phyloP scores from a whole-genome alignment of 139 green algal species.

The Chlorella sp. region DNA sequence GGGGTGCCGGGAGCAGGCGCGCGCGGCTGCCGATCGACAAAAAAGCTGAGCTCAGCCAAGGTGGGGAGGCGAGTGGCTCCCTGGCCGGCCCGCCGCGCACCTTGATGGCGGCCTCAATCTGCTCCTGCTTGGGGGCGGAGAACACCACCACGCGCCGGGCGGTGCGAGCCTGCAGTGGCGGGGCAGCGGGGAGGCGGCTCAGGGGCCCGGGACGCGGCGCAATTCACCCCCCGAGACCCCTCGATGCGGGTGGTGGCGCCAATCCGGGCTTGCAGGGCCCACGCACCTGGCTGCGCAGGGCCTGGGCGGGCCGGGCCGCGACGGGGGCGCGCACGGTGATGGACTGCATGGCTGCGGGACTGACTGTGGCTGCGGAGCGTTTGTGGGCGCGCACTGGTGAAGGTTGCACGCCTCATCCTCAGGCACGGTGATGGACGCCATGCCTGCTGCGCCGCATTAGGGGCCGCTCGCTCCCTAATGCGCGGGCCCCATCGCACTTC shows the following conservation, averaged over 20 bases:
- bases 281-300: too few species aligned
- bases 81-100: not conserved
- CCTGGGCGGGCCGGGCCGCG: too few species aligned
- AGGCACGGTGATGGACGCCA: not conserved
- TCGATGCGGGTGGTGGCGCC: too few species aligned
- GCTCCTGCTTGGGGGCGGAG: slow-evolving; percentile 30
- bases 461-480: too few species aligned
- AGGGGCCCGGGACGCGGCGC: too few species aligned
- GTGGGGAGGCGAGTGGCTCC: too few species aligned
- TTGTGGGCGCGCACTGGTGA: not conserved
- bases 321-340: not conserved
- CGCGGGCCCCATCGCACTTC: too few species aligned
- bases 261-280: too few species aligned
- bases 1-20: too few species aligned
- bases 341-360: not conserved
- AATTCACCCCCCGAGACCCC: too few species aligned
- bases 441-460: not conserved
- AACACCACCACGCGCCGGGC: slow-evolving; percentile 9
- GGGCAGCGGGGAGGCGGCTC: not conserved
- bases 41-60: too few species aligned
- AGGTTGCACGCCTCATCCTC: not conserved
- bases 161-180: not conserved
- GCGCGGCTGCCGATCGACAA: too few species aligned
- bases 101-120: slow-evolving; percentile 45
- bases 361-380: not conserved